phyloP scores from a whole-genome alignment of 2,329 filamentous ascomycete species.

The Purpureocillium takamizusanense region DNA sequence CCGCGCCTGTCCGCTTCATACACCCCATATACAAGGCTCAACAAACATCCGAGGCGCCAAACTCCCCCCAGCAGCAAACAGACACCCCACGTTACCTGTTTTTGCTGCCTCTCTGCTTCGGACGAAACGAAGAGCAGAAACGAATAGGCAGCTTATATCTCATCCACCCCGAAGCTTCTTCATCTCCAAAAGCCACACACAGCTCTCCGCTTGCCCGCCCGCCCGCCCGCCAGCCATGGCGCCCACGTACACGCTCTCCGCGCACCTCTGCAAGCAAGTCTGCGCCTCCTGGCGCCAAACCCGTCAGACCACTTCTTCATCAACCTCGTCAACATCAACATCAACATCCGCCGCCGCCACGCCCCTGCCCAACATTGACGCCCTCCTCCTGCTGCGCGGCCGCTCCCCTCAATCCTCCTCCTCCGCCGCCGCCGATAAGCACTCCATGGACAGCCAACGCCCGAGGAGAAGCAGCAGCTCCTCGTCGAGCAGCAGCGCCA shows the following conservation, averaged over 20 bases:
- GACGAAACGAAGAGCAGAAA: too few species aligned
- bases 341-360: background rate
- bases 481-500: slow-evolving; percentile 4
- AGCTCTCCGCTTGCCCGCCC: background rate
- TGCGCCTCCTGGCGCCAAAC: slow-evolving; percentile 49
- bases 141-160: too few species aligned
- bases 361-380: slow-evolving; percentile 2
- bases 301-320: slow-evolving; percentile 25
- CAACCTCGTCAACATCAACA: slow-evolving; percentile 9
- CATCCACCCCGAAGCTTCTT: background rate
- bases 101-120: too few species aligned
- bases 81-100: too few species aligned
- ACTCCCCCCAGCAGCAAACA: too few species aligned
- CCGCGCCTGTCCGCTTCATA: too few species aligned
- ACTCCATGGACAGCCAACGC: slow-evolving; percentile 38
- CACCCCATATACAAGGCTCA: too few species aligned
- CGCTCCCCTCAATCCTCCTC: slow-evolving; percentile 18
- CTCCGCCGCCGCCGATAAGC: slow-evolving; percentile 22
- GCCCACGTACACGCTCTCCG: slow-evolving; percentile 52
- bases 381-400: background rate
- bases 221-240: slow-evolving; percentile 30
- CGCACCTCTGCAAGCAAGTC: slow-evolving; percentile 52
- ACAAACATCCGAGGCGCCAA: too few species aligned
- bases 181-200: slow-evolving; percentile 6
- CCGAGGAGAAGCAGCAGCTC: slow-evolving; percentile 11